Conservation (phyloP, 208 protist species). For the Novymonas esmeraldas region DNA sequence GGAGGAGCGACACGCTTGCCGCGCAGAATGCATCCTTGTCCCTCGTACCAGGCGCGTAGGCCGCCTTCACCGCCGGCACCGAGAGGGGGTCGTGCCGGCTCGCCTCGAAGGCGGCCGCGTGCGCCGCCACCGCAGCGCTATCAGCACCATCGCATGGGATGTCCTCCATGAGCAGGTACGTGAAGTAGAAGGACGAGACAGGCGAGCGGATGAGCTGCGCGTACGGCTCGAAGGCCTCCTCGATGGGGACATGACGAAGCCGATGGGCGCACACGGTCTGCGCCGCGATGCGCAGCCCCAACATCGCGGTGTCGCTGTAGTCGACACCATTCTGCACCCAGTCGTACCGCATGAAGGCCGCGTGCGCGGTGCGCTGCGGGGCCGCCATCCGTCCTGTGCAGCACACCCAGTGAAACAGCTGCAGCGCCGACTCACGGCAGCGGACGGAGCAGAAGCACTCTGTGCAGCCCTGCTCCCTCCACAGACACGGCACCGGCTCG, state of each 20-base stretch:
- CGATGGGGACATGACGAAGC: constrained; percentile 28
- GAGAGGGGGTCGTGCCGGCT: constrained; percentile 30
- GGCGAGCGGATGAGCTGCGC: constrained; percentile 57
- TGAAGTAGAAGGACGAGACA: constrained; percentile 59
- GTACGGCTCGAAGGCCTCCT: constrained; percentile 43
- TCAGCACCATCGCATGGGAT: constrained; percentile 3
- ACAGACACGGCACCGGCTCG: constrained; percentile 38
- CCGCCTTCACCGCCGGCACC: constrained; percentile 13
- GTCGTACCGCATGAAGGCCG: constrained; percentile 38
- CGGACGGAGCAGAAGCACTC: constrained; percentile 59
- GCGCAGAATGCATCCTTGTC: constrained; percentile 39
- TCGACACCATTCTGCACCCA: constrained; percentile 72
- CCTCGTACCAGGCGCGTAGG: constrained; percentile 19
- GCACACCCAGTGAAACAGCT: constrained; percentile 42
- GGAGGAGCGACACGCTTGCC: constrained; percentile 33
- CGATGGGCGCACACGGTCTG: constrained; percentile 45
- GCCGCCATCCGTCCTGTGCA: constrained; percentile 53
- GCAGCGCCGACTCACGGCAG: constrained; percentile 55
- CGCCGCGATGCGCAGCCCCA: constrained; percentile 59
- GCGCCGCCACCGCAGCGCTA: constrained; percentile 9
- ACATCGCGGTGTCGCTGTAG: constrained; percentile 70
- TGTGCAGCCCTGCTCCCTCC: constrained; percentile 43
- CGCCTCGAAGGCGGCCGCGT: constrained; percentile 10
- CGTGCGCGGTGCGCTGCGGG: constrained; percentile 35
- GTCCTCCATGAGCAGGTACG: constrained; percentile 49